Evolutionary conservation across 768 basidiomycete species (phyloP).

Genomic region (Auricularia auricula-judae): DNA sequence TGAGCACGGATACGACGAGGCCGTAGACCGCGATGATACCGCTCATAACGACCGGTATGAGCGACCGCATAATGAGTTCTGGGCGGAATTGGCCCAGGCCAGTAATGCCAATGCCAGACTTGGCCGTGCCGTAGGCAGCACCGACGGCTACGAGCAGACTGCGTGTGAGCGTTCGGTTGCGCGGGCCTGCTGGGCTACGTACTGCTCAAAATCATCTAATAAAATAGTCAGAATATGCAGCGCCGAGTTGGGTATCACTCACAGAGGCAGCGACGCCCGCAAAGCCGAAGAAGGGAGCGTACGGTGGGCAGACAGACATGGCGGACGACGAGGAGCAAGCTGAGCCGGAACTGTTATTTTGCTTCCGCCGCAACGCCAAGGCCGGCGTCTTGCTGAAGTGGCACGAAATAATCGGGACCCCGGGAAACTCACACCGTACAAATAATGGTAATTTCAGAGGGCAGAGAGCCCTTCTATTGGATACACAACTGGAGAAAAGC

Average conservation of each 20-base stretch:
- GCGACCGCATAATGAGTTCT: conserved; percentile 95
- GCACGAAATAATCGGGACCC: too few relatives aligned
- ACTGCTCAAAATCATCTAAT: conserved; percentile 96
- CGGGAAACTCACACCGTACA: too few relatives aligned
- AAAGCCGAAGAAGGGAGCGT: conserved; percentile 96
- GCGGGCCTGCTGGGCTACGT: conserved; percentile 23
- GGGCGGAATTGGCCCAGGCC: conserved; percentile 90
- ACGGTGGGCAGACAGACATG: conserved; percentile 65
- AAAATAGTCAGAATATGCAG: conserved; percentile 1
- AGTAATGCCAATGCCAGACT: conserved; percentile 94
- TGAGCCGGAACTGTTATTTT: background rate
- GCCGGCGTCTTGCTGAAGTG: too few relatives aligned
- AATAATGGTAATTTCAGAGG: too few relatives aligned
- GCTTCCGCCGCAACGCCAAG: too few relatives aligned
- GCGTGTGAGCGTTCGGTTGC: background rate
- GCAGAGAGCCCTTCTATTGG: too few relatives aligned
- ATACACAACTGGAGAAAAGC: too few relatives aligned
- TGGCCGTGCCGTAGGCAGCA: conserved; percentile 92
- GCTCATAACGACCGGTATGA: conserved; percentile 96
- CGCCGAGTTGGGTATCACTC: conserved; percentile 19
- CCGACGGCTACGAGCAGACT: conserved; percentile 54
- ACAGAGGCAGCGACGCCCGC: conserved; percentile 93
- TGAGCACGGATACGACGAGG: conserved; percentile 89
- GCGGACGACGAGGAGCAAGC: background rate
- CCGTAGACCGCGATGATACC: conserved; percentile 98